Base-by-base conservation (phyloP, 148 eudicot genomes). In the Diospyros lotus region DNA sequence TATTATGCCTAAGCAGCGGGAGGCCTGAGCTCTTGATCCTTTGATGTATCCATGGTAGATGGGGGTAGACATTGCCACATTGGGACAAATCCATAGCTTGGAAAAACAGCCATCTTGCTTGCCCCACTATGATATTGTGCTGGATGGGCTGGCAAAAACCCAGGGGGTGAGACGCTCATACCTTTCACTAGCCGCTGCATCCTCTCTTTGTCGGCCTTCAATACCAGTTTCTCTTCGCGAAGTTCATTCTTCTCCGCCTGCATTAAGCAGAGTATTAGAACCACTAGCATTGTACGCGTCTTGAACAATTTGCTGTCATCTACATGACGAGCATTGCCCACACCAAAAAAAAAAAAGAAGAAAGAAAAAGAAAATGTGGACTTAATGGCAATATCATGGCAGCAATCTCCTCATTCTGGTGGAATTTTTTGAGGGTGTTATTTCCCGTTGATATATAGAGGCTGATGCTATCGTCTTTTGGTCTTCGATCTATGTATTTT, bases 191-290 rank as follows among this genome's bases (percentile, higher is more conserved):
- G 92, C 71, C 81, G 89, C 82, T 92, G 96, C 82, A 94, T 87
- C 82, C 78, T 90, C 64, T 85, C 91, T 84, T 87, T 94, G 58
- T 90, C 97, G 28, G 82, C 84, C 74, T 87, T 94, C 72, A 94
- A 76, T 50, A 54, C 62, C 14, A 77, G 66, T 79, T 94, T 94
- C 91, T 94, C 98, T 78, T 94, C 94, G 67, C 97, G 98, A 75
- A 94, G 97, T 77, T 94, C 98, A 68, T 87, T 90, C 82, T 91
- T 94, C 83, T 94, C 98, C 43, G 88, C 97, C 98, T 94, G 83
- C 64, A 75, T 64, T 42, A 62, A 18, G 42, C 61, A 58, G 52
- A 53, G n/a, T 14, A 39, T 38, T 66, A 39, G 71, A 13, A 59
- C 73, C 2, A 14, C 7, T 46, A 48, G 68, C 12, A 51, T 17